Evolutionary conservation across 2,329 filamentous ascomycete genomes (phyloP).

Genomic region (Arachnopeziza araneosa): DNA sequence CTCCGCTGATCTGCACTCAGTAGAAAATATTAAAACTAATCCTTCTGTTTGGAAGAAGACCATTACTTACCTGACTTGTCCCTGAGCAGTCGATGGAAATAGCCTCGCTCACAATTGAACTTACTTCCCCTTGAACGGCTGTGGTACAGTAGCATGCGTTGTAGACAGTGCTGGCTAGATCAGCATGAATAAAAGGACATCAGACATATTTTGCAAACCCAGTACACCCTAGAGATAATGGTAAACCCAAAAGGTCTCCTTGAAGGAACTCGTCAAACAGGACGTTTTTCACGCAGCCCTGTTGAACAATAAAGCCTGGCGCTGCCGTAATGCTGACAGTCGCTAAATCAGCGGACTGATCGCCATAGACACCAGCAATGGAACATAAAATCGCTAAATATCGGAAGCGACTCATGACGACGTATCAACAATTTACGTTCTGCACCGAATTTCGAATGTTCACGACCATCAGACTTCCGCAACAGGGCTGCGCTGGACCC

Average conservation of each 20-base stretch:
- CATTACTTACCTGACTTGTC: not conserved
- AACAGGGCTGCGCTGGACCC: too few species aligned
- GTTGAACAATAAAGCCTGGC: not conserved
- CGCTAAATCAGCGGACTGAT: not conserved
- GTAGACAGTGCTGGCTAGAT: not conserved
- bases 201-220: not conserved
- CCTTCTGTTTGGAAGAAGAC: not conserved
- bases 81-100: not conserved
- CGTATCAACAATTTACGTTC: too few species aligned
- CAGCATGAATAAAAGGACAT: not conserved
- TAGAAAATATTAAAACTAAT: not conserved
- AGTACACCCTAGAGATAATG: not conserved
- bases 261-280: not conserved
- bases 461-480: too few species aligned
- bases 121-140: not conserved
- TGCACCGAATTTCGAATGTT: too few species aligned
- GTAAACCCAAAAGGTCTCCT: not conserved
- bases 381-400: too few species aligned
- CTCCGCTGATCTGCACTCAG: not conserved
- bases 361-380: not conserved
- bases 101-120: not conserved
- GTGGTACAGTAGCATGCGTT: not conserved
- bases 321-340: slow-evolving; percentile 1
- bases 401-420: too few species aligned
- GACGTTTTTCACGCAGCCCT: not conserved